phyloP scores from a whole-genome alignment of 305 asterid species.

The Fraxinus albicans region DNA sequence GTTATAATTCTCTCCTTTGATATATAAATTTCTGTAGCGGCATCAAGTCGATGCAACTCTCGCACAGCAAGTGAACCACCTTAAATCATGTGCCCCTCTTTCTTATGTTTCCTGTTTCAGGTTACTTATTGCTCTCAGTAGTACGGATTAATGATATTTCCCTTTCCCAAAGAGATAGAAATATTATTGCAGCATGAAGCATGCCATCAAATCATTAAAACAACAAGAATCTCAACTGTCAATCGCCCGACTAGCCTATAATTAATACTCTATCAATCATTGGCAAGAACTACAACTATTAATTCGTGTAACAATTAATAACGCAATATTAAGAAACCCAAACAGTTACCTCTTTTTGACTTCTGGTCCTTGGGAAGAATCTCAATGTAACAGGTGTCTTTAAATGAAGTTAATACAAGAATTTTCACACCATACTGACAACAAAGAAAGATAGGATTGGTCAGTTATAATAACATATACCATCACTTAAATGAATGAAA shows the following conservation, averaged over 20 bases:
- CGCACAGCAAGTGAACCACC: not conserved
- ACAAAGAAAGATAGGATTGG: conserved; percentile 12
- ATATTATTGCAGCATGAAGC: conserved; percentile 5
- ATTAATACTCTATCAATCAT: not conserved
- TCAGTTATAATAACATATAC: conserved; percentile 19
- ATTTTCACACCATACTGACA: conserved; percentile 72
- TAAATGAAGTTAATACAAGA: conserved; percentile 66
- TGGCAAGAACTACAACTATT: not conserved
- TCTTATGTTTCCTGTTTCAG: not conserved
- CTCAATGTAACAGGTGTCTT: conserved; percentile 80
- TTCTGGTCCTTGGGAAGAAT: conserved; percentile 65
- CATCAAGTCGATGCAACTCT: not conserved
- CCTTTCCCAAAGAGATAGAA: not conserved
- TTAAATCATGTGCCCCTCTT: not conserved
- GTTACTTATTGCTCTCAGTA: not conserved
- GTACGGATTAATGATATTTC: not conserved
- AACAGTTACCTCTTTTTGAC: conserved; percentile 61
- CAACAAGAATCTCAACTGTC: conserved; percentile 1
- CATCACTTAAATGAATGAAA: not conserved
- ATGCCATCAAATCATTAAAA: not conserved
- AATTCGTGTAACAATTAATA: not conserved
- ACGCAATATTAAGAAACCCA: conserved; percentile 7
- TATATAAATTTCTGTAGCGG: not conserved
- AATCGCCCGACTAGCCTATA: not conserved
- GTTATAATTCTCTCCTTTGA: not conserved